phyloP scores from a whole-genome alignment of 768 basidiomycete species.

The Auriscalpium microsporum region DNA sequence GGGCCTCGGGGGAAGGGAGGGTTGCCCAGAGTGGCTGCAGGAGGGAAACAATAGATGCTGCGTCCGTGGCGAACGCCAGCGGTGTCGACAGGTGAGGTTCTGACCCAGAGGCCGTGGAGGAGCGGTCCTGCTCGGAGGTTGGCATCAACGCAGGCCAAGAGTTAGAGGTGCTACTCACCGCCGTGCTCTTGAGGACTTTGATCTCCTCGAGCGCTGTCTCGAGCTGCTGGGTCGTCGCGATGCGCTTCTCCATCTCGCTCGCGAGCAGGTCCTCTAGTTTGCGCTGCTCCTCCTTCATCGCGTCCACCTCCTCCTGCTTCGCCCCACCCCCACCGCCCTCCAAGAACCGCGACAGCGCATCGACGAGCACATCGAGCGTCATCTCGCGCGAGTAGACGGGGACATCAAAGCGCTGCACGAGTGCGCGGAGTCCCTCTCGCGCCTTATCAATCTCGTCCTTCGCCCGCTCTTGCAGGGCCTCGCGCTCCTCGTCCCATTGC shows the following conservation, averaged over 20 bases:
- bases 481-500: constrained; percentile 40
- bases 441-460: constrained; percentile 45
- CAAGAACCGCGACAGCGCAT: constrained; percentile 22
- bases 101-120: not conserved
- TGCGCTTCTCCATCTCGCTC: constrained; percentile 22
- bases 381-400: constrained; percentile 32
- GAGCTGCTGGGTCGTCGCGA: constrained; percentile 15
- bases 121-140: constrained; percentile 4
- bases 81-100: constrained; percentile 11
- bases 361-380: constrained; percentile 18
- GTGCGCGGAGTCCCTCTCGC: constrained; percentile 34
- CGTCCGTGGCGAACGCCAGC: constrained; percentile 32
- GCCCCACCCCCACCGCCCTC: constrained; percentile 16
- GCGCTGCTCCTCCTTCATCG: constrained; percentile 23
- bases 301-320: constrained; percentile 22
- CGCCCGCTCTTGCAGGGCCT: constrained; percentile 36
- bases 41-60: constrained; percentile 47
- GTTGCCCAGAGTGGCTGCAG: constrained; percentile 72
- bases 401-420: constrained; percentile 52
- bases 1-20: constrained; percentile 78
- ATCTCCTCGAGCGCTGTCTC: constrained; percentile 17
- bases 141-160: not conserved
- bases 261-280: constrained; percentile 29
- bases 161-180: too few species aligned
- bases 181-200: constrained; percentile 18